Conservation (phyloP, 345 rosid genomes). For the Camelina hispida region DNA sequence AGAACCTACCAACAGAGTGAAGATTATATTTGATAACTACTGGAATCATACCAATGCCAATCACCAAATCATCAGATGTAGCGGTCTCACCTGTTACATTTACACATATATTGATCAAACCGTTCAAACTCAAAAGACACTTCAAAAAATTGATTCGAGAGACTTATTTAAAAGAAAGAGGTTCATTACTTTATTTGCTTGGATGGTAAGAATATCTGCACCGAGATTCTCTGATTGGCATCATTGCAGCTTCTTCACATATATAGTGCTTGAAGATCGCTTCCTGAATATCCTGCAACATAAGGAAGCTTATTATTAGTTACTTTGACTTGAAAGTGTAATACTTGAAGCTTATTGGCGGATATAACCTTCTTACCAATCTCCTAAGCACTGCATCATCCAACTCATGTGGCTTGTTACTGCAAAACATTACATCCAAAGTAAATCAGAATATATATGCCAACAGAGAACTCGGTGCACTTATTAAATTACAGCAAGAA, state of each 20-base stretch:
- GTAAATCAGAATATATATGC: not conserved
- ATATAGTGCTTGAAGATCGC: slow-evolving; percentile 95
- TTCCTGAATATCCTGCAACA: slow-evolving; percentile 87
- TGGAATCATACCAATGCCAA: too few species aligned
- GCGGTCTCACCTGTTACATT: too few species aligned
- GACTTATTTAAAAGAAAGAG: not conserved
- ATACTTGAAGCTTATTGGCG: too few species aligned
- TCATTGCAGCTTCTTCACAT: slow-evolving; percentile 99
- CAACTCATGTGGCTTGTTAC: slow-evolving; percentile 87
- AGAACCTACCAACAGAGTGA: too few species aligned
- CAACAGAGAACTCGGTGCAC: not conserved
- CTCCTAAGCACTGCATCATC: slow-evolving; percentile 97
- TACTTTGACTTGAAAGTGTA: not conserved
- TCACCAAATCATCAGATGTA: too few species aligned
- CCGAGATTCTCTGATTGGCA: slow-evolving; percentile 99
- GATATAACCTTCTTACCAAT: slow-evolving; percentile 58
- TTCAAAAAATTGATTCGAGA: not conserved
- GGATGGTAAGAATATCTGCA: slow-evolving; percentile 70
- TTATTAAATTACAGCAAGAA: too few species aligned
- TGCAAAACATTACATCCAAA: slow-evolving; percentile 45
- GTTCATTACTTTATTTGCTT: slow-evolving; percentile 73
- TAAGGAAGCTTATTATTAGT: slow-evolving; percentile 15
- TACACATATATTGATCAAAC: too few species aligned
- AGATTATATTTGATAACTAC: too few species aligned
- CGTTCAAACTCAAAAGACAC: not conserved